Evolutionary conservation across 371 early-diverging fungal species (phyloP).

Genomic region (Gilbertella persicaria): DNA sequence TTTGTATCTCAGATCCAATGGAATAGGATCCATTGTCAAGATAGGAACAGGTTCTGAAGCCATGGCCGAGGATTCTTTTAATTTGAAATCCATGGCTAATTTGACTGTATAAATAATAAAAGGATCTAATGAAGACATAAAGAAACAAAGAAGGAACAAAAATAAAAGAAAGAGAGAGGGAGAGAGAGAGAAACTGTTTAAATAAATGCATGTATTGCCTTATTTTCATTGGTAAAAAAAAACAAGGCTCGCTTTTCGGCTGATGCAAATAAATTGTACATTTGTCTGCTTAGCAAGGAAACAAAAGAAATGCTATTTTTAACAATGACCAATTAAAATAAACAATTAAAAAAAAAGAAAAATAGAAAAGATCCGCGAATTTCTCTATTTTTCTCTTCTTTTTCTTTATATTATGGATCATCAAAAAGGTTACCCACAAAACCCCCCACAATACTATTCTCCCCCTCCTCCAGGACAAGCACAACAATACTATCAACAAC

Average conservation of each 20-base stretch:
- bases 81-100: conserved; percentile 16
- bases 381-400: conserved; percentile 6
- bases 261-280: too few species aligned
- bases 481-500: conserved; percentile 9
- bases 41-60: conserved; percentile 5
- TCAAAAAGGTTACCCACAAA: conserved; percentile 25
- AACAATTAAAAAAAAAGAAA: too few species aligned
- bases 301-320: too few species aligned
- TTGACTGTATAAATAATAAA: conserved; percentile 23
- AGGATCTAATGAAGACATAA: conserved; percentile 25
- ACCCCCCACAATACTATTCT: conserved; percentile 23
- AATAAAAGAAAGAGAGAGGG: too few species aligned
- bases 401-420: conserved; percentile 11
- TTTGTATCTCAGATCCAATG: conserved; percentile 1
- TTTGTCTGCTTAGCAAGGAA: too few species aligned
- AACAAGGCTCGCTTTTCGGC: too few species aligned
- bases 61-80: neutral
- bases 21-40: conserved; percentile 17
- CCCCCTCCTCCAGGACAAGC: conserved; percentile 21
- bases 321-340: too few species aligned
- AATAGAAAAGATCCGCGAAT: too few species aligned
- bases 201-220: too few species aligned
- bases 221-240: too few species aligned
- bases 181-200: too few species aligned
- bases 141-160: too few species aligned